These are phyloP conservation scores for Ophioceras dolichostomum DNA, from an alignment of 2,329 filamentous ascomycete genomes.

Conservation along the genomic window DNA sequence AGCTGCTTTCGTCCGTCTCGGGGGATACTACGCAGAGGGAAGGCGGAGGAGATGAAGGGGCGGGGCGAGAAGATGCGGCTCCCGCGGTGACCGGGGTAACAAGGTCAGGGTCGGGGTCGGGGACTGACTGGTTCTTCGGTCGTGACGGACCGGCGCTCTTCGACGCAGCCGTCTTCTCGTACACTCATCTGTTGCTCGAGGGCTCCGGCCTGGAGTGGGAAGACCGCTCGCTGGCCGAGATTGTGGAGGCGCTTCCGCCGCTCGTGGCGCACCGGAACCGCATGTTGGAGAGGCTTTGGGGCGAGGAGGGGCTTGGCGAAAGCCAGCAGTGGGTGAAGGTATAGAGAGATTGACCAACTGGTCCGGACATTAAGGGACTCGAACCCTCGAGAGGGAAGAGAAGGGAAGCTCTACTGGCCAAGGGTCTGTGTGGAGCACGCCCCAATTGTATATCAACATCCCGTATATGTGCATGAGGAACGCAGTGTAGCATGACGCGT, in stretches of 20 bases:
- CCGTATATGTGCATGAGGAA: no score
- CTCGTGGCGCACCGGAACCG: slow-evolving; percentile 51
- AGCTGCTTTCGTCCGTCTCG: slow-evolving; percentile 17
- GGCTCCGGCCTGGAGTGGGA: slow-evolving; percentile 45
- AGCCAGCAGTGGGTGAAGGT: neutral
- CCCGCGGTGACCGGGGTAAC: no score
- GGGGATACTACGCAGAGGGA: no score
- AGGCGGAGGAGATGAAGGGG: neutral
- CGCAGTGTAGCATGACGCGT: no score
- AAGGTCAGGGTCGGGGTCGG: neutral
- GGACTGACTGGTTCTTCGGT: slow-evolving; percentile 34
- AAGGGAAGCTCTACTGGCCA: no score
- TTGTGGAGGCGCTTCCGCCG: slow-evolving; percentile 43
- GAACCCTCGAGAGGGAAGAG: no score
- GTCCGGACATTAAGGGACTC: no score
- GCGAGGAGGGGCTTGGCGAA: slow-evolving; percentile 1
- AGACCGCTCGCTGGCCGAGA: slow-evolving; percentile 44
- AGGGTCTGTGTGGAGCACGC: no score
- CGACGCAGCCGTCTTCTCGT: slow-evolving; percentile 83
- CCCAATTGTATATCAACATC: no score
- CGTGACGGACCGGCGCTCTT: slow-evolving; percentile 53
- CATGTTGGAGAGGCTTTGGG: slow-evolving; percentile 18
- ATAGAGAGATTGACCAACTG: no score
- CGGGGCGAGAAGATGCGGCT: neutral
- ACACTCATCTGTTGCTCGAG: slow-evolving; percentile 69